Conservation (phyloP, 352 stramenopile species). For the Phytopythium aichiense region DNA sequence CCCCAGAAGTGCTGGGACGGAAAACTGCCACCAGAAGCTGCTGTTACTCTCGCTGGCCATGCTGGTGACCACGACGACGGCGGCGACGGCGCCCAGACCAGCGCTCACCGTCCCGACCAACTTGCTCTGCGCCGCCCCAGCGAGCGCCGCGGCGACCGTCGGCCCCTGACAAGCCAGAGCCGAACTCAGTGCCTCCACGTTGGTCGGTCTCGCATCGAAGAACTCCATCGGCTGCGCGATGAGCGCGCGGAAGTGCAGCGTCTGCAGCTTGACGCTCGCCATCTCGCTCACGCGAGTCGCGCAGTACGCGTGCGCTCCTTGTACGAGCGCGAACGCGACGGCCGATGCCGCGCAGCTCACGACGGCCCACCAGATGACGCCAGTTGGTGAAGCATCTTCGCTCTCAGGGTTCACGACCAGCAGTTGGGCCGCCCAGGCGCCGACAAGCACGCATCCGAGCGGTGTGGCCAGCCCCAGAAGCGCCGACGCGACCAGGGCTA, state of each 20-base stretch:
- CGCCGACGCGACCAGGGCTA: constrained; percentile 25
- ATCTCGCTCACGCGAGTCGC: background rate
- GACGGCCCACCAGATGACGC: constrained; percentile 1
- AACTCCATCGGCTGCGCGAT: constrained; percentile 51
- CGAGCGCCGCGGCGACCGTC: constrained; percentile 29
- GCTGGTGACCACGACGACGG: constrained; percentile 1
- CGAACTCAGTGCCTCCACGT: constrained; percentile 43
- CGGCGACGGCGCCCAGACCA: constrained; percentile 1
- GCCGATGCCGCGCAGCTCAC: background rate
- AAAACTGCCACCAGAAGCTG: constrained; percentile 6
- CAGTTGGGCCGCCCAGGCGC: constrained; percentile 21
- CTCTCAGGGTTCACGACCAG: background rate
- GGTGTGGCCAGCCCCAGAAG: constrained; percentile 31
- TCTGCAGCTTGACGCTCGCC: constrained; percentile 8
- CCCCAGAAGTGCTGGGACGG: background rate
- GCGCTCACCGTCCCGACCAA: constrained; percentile 28
- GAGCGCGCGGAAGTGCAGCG: constrained; percentile 42
- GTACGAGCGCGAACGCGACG: background rate
- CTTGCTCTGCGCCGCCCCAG: constrained; percentile 20
- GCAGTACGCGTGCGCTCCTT: background rate
- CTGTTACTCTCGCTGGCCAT: background rate
- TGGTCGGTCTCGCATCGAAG: constrained; percentile 63
- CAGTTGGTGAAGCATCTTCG: background rate
- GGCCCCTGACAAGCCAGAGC: constrained; percentile 47
- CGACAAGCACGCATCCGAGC: constrained; percentile 25